Base-by-base conservation (phyloP, 805 yeast genomes). In the Sugiyamaella americana region DNA sequence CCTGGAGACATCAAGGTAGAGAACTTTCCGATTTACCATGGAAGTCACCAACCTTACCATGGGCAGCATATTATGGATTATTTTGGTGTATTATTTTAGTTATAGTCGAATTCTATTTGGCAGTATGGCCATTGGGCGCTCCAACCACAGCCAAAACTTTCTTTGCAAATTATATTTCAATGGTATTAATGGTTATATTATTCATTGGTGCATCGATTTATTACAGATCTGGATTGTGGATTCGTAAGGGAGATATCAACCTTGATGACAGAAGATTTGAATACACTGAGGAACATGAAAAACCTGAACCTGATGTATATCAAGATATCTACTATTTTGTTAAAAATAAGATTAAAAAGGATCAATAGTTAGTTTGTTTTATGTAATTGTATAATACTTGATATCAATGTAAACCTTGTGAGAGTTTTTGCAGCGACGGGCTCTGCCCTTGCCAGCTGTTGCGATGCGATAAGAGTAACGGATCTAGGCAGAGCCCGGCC, bases 101-200 rank as follows among this genome's bases (percentile, higher is more conserved):
- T 52, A 63, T 73, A 47, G 82, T 82, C 17, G 84, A 81, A 66
- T 80, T 82, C 67, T 82, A 84, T 79, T 70, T 79, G 50, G 83
- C 86, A 18, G 64, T 79, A 23, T 80, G 69, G 71, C 87, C 87
- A 49, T 57, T 78, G 66, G 72, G 56, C 3, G 52, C 32, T 8
- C 11, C 13, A 16, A 10, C 54, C 5, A 37, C 43, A n/a, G 57
- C 57, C 1, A 24, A 23, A 10, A 44, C 18, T 36, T 74, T 75
- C 58, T 73, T 74, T 63, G 68, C 68, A 55, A 67, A 65, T 51
- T 73, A 71, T 53, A 53, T 74, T 35, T 74, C 76, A 71, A 40
- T 42, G 3, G 45, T 42, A 10, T 17, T 42, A 10, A 42, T 42
- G 45, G 3, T 42, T n/a, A 26, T 34, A 5, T 38, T 42, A 19